Conservation (phyloP, 2,329 filamentous ascomycete species). For the Ceratocystis eucalypticola region DNA sequence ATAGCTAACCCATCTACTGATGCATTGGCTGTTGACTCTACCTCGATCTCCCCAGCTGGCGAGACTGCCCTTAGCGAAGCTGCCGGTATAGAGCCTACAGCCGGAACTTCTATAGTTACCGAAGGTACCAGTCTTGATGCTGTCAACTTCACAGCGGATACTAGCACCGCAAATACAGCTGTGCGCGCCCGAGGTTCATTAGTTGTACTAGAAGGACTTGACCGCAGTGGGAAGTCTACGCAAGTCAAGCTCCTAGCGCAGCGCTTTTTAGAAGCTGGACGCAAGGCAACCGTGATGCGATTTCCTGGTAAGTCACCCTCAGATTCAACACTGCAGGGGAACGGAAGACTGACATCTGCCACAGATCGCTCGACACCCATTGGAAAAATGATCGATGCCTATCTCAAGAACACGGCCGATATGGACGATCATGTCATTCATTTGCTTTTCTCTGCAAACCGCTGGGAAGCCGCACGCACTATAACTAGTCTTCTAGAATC, state of each 20-base stretch:
- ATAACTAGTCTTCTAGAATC: conserved; percentile 42
- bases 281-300: conserved; percentile 39
- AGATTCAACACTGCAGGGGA: not conserved
- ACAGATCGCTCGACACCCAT: conserved; percentile 71
- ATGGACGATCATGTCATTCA: conserved; percentile 85
- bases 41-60: not conserved
- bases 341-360: not conserved
- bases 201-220: conserved; percentile 76
- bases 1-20: not conserved
- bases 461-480: conserved; percentile 56
- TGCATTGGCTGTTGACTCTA: not conserved
- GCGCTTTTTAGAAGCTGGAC: conserved; percentile 36
- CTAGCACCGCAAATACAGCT: conserved; percentile 15
- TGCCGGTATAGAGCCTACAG: not conserved
- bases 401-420: conserved; percentile 57
- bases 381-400: conserved; percentile 73
- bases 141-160: not conserved
- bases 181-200: conserved; percentile 47
- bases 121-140: not conserved
- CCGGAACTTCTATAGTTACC: no score
- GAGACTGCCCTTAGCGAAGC: not conserved
- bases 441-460: conserved; percentile 77
- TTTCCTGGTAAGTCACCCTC: conserved; percentile 38
- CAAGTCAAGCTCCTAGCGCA: conserved; percentile 61
- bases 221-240: conserved; percentile 83